phyloP scores from a whole-genome alignment of 371 early-diverging fungal genomes.

The Mortierella sp. region DNA sequence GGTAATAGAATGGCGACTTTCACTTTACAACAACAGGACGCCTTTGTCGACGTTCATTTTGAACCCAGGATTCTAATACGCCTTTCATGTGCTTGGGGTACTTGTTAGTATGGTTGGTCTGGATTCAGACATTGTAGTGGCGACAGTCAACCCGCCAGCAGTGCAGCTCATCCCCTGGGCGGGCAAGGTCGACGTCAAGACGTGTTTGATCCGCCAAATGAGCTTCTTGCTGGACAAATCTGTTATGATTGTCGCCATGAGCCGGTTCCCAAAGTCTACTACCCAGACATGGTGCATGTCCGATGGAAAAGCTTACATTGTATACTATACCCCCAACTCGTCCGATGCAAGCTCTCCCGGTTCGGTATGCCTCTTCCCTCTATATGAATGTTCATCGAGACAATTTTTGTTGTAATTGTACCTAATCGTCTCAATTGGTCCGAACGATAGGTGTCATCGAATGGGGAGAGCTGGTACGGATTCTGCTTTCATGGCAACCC shows the following conservation, averaged over 20 bases:
- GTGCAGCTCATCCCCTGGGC: conserved; percentile 53
- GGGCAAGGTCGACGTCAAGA: conserved; percentile 56
- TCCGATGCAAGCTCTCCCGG: conserved; percentile 30
- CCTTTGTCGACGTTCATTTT: background rate
- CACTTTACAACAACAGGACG: background rate
- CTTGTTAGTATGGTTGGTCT: conserved; percentile 39
- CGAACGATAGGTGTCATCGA: conserved; percentile 24
- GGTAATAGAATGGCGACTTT: conserved; percentile 11
- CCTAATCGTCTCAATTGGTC: background rate
- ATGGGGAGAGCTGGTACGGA: conserved; percentile 58
- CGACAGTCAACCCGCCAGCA: conserved; percentile 51
- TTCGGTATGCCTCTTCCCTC: conserved; percentile 15
- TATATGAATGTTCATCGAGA: too few relatives aligned
- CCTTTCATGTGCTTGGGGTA: background rate
- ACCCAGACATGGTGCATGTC: conserved; percentile 58
- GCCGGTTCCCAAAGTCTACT: conserved; percentile 48
- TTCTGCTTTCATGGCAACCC: conserved; percentile 57
- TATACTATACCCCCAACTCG: conserved; percentile 51
- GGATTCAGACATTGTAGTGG: conserved; percentile 49
- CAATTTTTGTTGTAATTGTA: background rate
- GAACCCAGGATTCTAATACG: background rate
- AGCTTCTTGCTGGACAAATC: conserved; percentile 51
- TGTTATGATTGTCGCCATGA: conserved; percentile 51
- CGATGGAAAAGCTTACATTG: conserved; percentile 55
- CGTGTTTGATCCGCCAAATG: conserved; percentile 52